Conservation (phyloP, 176 grass and related monocot species). For the Echinochloa phyllopogon region DNA sequence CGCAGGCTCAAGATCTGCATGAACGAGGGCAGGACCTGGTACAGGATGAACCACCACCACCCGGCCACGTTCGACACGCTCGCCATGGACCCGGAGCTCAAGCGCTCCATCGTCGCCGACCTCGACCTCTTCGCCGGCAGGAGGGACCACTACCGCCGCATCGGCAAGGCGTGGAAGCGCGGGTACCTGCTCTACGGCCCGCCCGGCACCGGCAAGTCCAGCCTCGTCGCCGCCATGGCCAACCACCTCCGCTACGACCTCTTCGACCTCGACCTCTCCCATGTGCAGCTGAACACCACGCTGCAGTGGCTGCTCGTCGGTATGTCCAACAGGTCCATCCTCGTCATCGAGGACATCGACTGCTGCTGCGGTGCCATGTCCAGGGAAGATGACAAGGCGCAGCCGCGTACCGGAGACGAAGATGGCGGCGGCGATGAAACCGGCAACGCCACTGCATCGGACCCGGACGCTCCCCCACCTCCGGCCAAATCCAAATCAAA, state of each 20-base stretch:
- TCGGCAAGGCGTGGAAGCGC: slow-evolving; percentile 62
- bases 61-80: slow-evolving; percentile 39
- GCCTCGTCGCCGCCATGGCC: slow-evolving; percentile 44
- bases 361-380: slow-evolving; percentile 27
- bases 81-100: slow-evolving; percentile 13
- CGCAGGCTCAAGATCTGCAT: slow-evolving; percentile 41
- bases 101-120: slow-evolving; percentile 40
- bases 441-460: not conserved
- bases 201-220: slow-evolving; percentile 63
- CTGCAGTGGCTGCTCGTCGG: slow-evolving; percentile 41
- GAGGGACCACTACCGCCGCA: slow-evolving; percentile 50
- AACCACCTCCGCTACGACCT: slow-evolving; percentile 61
- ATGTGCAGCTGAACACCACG: slow-evolving; percentile 41
- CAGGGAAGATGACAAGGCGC: not conserved
- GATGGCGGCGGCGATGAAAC: not conserved
- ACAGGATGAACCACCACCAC: slow-evolving; percentile 9
- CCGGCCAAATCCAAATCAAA: not conserved
- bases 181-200: slow-evolving; percentile 49
- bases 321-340: slow-evolving; percentile 19
- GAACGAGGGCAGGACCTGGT: slow-evolving; percentile 33
- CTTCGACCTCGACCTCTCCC: slow-evolving; percentile 59
- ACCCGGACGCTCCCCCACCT: not conserved
- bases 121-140: slow-evolving; percentile 28
- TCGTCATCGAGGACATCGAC: slow-evolving; percentile 39
- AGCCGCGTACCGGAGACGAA: not conserved